A percentile compares a stretch with the other conserved stretches of the same genome.
Conservation (phyloP, 139 green algal genomes). For the Asterochloris erici region DNA sequence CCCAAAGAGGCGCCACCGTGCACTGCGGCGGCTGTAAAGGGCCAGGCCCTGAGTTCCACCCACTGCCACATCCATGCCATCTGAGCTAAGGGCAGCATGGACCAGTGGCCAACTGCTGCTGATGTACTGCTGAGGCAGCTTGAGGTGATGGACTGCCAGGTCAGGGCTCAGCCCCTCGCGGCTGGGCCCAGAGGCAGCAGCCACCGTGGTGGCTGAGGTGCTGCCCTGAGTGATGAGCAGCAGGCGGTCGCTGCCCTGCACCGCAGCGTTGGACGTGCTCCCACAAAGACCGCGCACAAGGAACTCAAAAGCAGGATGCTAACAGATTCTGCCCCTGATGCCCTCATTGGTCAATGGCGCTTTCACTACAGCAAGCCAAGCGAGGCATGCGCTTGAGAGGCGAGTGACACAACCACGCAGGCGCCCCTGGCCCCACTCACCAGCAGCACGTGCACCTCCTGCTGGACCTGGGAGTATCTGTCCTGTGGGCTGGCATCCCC, state of each 20-base stretch:
- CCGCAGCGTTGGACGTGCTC: background rate
- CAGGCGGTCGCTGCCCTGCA: constrained; percentile 73
- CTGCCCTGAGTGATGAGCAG: constrained; percentile 64
- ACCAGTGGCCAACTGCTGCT: constrained; percentile 59
- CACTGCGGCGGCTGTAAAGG: constrained; percentile 62
- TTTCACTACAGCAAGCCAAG: no score
- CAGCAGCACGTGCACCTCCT: constrained; percentile 67
- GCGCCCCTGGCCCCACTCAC: constrained; percentile 22
- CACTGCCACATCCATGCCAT: constrained; percentile 79
- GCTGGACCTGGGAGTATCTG: background rate
- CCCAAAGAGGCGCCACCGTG: constrained; percentile 80
- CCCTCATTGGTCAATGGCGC: no score
- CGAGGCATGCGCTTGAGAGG: no score
- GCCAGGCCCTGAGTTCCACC: constrained; percentile 74
- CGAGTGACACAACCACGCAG: no score
- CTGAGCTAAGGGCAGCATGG: constrained; percentile 45
- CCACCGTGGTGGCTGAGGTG: constrained; percentile 21
- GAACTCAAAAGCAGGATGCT: background rate
- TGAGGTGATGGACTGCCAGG: constrained; percentile 56
- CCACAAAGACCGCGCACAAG: background rate
- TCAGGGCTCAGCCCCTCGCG: constrained; percentile 22
- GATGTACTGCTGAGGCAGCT: constrained; percentile 68
- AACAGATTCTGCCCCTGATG: no score
- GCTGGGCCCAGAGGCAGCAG: background rate
- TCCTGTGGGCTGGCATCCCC: background rate